phyloP scores from a whole-genome alignment of 2,329 filamentous ascomycete species.

The Neoscytalidium dimidiatum region DNA sequence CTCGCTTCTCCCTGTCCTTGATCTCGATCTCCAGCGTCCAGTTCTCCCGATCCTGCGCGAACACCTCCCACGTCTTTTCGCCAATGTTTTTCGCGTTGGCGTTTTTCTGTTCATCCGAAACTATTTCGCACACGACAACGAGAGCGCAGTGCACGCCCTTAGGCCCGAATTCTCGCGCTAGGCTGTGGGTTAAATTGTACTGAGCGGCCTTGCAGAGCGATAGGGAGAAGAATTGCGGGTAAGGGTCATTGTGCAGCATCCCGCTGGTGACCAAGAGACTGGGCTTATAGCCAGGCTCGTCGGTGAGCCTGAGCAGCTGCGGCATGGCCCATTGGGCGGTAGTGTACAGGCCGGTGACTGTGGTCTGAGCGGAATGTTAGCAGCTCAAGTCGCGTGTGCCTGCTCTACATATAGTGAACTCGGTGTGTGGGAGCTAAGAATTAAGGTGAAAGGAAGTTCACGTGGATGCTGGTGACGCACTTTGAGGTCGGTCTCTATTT shows the following conservation, averaged over 20 bases:
- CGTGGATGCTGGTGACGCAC: slow-evolving; percentile 31
- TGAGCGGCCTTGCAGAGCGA: slow-evolving; percentile 56
- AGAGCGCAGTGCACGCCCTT: slow-evolving; percentile 51
- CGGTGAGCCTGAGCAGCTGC: slow-evolving; percentile 26
- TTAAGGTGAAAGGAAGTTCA: no score
- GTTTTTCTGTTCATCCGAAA: slow-evolving; percentile 42
- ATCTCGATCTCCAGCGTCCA: slow-evolving; percentile 45
- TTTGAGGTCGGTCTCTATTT: slow-evolving; percentile 54
- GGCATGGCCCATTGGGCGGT: slow-evolving; percentile 52
- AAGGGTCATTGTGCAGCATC: slow-evolving; percentile 49
- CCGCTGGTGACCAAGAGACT: slow-evolving; percentile 54
- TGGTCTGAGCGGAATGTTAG: slow-evolving; percentile 37
- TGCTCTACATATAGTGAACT: no score
- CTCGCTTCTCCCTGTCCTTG: slow-evolving; percentile 22
- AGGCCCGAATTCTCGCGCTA: slow-evolving; percentile 44
- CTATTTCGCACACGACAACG: slow-evolving; percentile 48
- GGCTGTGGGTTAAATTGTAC: slow-evolving; percentile 50
- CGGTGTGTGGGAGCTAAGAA: no score
- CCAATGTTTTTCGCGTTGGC: slow-evolving; percentile 52
- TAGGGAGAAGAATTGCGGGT: slow-evolving; percentile 51
- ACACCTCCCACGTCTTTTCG: slow-evolving; percentile 47
- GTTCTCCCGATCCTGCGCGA: slow-evolving; percentile 39
- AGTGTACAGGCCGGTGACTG: slow-evolving; percentile 51
- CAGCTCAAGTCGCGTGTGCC: neutral
- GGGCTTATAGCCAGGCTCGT: slow-evolving; percentile 38